Evolutionary conservation across 2,329 filamentous ascomycete species (phyloP).

Genomic region (Pseudogymnoascus sp.): DNA sequence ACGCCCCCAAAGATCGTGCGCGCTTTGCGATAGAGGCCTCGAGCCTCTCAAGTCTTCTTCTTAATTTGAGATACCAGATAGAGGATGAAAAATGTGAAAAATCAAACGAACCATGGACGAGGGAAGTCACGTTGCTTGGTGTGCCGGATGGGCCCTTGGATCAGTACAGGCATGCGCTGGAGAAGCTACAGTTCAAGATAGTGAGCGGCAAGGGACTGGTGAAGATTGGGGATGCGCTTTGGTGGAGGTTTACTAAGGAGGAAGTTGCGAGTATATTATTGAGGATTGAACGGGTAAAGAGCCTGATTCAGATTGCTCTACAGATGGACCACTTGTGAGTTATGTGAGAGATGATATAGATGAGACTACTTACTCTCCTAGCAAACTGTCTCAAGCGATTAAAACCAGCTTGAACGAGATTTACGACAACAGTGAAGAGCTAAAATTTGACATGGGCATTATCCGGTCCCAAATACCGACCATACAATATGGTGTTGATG

Average conservation of each 20-base stretch:
- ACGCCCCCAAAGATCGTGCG: conserved; percentile 8
- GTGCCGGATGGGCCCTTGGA: background rate
- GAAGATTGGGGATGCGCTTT: background rate
- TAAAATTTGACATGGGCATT: background rate
- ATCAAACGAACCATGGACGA: background rate
- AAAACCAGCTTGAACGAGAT: background rate
- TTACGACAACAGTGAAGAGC: background rate
- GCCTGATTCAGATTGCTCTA: background rate
- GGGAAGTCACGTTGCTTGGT: background rate
- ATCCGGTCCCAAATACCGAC: background rate
- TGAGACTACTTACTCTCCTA: background rate
- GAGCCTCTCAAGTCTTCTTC: background rate
- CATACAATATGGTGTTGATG: background rate
- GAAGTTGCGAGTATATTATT: background rate
- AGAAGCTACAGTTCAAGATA: background rate
- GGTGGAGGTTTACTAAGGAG: background rate
- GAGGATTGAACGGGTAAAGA: background rate
- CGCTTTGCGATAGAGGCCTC: background rate
- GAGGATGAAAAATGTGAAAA: background rate
- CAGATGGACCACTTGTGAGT: background rate
- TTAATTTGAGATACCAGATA: background rate
- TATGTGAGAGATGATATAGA: background rate
- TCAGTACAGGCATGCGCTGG: background rate
- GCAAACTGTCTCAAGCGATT: background rate
- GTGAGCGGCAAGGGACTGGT: background rate